phyloP scores from a whole-genome alignment of 257 asterid species.

The Nyctanthes arbortristis region DNA sequence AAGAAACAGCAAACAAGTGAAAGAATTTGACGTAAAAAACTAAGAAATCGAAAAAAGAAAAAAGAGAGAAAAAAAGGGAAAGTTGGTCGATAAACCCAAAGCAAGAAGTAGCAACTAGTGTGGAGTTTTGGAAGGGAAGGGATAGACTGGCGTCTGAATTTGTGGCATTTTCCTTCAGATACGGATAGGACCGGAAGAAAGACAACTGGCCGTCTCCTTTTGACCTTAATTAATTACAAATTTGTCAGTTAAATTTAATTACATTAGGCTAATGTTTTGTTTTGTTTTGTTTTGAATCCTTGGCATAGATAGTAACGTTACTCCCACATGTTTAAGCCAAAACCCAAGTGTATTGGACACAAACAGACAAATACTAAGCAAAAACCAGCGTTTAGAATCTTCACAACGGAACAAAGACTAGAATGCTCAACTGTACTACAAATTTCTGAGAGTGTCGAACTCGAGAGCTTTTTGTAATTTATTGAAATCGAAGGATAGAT shows the following conservation, averaged over 20 bases:
- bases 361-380: neutral
- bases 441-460: neutral
- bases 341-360: slow-evolving; percentile 1
- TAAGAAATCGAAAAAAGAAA: neutral
- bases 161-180: neutral
- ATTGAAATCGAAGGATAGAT: no score
- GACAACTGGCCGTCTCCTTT: neutral
- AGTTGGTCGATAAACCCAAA: neutral
- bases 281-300: neutral
- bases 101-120: neutral
- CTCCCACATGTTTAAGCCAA: neutral
- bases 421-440: neutral
- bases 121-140: neutral
- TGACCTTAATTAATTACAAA: neutral
- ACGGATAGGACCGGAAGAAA: neutral
- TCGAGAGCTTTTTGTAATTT: neutral
- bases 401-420: neutral
- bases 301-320: neutral
- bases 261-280: neutral
- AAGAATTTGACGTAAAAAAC: neutral
- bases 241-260: neutral
- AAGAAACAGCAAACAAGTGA: neutral
- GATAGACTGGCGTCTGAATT: neutral
- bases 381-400: neutral
- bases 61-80: neutral